A percentile compares a stretch with the other conserved stretches of the same genome.
Conservation (phyloP, 306 rosid species). For the Cucumis hystrix region DNA sequence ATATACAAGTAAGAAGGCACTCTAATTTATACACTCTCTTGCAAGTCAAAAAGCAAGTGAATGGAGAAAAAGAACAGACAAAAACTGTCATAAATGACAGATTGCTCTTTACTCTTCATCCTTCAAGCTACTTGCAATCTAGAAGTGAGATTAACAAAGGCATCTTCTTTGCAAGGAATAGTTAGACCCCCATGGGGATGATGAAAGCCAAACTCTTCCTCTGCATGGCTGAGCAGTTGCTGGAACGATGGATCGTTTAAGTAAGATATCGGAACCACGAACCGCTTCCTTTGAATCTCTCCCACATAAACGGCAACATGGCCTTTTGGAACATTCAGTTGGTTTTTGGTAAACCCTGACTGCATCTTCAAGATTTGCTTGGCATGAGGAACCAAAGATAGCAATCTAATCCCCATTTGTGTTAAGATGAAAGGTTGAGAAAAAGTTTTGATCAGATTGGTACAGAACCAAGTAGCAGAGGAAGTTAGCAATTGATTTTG, state of each 20-base stretch:
- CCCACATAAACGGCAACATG: constrained; percentile 3
- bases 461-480: neutral
- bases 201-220: constrained; percentile 33
- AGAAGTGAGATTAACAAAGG: constrained; percentile 19
- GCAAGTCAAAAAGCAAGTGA: neutral
- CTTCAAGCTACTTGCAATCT: neutral
- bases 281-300: neutral
- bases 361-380: neutral
- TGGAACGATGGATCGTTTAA: constrained; percentile 13
- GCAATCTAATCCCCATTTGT: neutral
- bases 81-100: neutral
- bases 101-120: neutral
- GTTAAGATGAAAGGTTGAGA: neutral
- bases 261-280: constrained; percentile 12
- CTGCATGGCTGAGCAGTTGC: constrained; percentile 13
- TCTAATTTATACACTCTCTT: neutral
- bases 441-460: neutral
- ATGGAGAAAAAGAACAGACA: neutral
- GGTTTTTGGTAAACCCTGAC: neutral
- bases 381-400: constrained; percentile 1
- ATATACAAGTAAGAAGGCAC: neutral
- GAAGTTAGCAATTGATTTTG: neutral
- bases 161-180: constrained; percentile 32
- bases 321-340: neutral
- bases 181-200: constrained; percentile 39